Evolutionary conservation across 2,329 filamentous ascomycete genomes (phyloP).

Genomic region (Stemphylium lycopersici): DNA sequence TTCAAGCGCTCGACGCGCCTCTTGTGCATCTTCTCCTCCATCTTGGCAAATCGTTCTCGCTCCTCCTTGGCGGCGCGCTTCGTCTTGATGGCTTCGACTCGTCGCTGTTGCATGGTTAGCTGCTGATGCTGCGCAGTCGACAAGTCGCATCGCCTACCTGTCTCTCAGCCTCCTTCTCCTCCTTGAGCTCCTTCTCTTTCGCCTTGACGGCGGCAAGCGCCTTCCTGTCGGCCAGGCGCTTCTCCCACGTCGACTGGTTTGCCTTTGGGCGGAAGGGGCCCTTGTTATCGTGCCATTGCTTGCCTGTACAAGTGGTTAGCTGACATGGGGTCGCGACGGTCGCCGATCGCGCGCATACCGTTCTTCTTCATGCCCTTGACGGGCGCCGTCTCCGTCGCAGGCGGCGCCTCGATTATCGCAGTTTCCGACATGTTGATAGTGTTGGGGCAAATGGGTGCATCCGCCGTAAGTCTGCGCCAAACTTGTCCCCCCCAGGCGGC

Average conservation of each 20-base stretch:
- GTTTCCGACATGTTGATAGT: constrained; percentile 38
- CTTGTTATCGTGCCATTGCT: constrained; percentile 88
- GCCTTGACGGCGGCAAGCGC: constrained; percentile 80
- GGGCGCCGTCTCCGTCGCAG: constrained; percentile 45
- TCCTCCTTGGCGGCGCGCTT: constrained; percentile 89
- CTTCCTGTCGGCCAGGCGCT: constrained; percentile 73
- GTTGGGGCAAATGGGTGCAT: constrained; percentile 15
- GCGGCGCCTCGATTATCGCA: constrained; percentile 51
- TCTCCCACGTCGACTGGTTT: constrained; percentile 78
- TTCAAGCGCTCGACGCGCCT: constrained; percentile 93
- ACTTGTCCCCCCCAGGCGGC: constrained; percentile 24
- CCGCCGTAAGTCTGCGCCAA: constrained; percentile 11
- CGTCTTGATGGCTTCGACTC: constrained; percentile 80
- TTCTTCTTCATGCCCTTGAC: constrained; percentile 76
- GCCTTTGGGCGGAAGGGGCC: constrained; percentile 83
- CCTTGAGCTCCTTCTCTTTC: constrained; percentile 90
- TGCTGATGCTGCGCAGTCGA: background rate
- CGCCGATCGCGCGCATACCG: constrained; percentile 59
- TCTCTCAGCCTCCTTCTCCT: constrained; percentile 89
- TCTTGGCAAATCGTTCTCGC: constrained; percentile 87
- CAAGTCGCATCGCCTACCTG: constrained; percentile 63
- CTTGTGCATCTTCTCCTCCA: constrained; percentile 97
- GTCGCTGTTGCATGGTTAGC: constrained; percentile 60
- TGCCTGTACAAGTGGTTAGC: constrained; percentile 64
- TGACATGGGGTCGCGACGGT: constrained; percentile 5